Conservation (phyloP, 495 filamentous ascomycete species). For the Tuber calosporum region DNA sequence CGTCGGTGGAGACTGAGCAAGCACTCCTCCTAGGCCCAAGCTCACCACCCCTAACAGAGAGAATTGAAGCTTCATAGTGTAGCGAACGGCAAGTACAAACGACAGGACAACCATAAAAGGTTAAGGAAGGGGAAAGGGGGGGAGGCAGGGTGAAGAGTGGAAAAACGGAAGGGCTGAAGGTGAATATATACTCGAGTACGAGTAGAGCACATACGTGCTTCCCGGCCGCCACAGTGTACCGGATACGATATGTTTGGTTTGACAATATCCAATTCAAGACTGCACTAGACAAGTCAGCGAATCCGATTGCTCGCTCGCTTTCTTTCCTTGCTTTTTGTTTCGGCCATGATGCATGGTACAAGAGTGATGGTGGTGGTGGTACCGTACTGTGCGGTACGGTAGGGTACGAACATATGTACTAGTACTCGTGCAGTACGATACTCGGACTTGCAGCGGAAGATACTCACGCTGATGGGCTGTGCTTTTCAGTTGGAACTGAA, state of each 20-base stretch:
- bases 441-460: too few species aligned
- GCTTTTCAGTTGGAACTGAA: too few species aligned
- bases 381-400: too few species aligned
- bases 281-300: neutral
- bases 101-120: neutral
- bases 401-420: neutral
- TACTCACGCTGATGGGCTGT: too few species aligned
- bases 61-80: slow-evolving; percentile 3
- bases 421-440: neutral
- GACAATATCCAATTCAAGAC: neutral
- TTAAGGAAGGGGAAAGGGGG: neutral
- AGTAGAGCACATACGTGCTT: too few species aligned
- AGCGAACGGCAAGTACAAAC: neutral
- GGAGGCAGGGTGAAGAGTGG: neutral
- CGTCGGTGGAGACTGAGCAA: neutral
- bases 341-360: neutral
- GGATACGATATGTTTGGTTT: neutral
- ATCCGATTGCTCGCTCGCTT: neutral
- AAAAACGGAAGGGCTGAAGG: neutral
- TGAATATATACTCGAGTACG: too few species aligned
- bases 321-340: neutral
- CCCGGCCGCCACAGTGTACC: neutral
- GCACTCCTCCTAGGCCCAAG: neutral
- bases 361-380: neutral
- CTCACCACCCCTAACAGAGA: neutral